Percentiles rank a stretch among this genome's conserved stretches.
phyloP scores from a whole-genome alignment of 1,139 yeast species.

The Debaryomyces nepalensis region DNA sequence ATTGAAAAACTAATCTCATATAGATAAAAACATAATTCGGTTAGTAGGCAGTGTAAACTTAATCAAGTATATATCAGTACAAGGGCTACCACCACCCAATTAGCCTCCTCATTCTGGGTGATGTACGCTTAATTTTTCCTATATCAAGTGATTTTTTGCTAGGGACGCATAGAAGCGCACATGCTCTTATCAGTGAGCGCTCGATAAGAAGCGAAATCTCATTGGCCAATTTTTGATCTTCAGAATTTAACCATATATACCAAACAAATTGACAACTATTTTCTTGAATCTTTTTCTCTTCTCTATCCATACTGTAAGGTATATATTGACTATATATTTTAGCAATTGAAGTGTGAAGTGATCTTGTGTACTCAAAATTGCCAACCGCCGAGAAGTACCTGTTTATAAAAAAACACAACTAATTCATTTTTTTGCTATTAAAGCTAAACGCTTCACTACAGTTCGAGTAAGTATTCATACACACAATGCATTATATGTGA shows the following conservation, averaged over 20 bases:
- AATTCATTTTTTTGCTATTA: not conserved
- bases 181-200: slow-evolving; percentile 4
- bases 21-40: too few relatives aligned
- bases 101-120: not conserved
- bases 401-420: slow-evolving; percentile 1
- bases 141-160: too few relatives aligned
- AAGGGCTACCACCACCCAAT: not conserved
- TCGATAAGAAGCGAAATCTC: slow-evolving; percentile 9
- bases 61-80: too few relatives aligned
- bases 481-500: too few relatives aligned
- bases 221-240: slow-evolving; percentile 2
- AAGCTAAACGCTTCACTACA: slow-evolving; percentile 3
- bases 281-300: not conserved
- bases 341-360: slow-evolving; percentile 7
- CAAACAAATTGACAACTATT: not conserved
- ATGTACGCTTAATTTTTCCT: too few relatives aligned
- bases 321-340: slow-evolving; percentile 10
- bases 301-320: slow-evolving; percentile 6
- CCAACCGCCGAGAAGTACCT: slow-evolving; percentile 1
- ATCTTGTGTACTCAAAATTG: slow-evolving; percentile 1
- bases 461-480: slow-evolving; percentile 7
- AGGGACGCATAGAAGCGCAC: slow-evolving; percentile 1
- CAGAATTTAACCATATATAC: not conserved
- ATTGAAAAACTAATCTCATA: too few relatives aligned
- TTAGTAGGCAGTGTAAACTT: too few relatives aligned